Percentiles rank a stretch among this genome's conserved stretches.
These are phyloP conservation scores for Auricularia sp. DNA, from an alignment of 768 basidiomycete genomes.

Conservation along the genomic window DNA sequence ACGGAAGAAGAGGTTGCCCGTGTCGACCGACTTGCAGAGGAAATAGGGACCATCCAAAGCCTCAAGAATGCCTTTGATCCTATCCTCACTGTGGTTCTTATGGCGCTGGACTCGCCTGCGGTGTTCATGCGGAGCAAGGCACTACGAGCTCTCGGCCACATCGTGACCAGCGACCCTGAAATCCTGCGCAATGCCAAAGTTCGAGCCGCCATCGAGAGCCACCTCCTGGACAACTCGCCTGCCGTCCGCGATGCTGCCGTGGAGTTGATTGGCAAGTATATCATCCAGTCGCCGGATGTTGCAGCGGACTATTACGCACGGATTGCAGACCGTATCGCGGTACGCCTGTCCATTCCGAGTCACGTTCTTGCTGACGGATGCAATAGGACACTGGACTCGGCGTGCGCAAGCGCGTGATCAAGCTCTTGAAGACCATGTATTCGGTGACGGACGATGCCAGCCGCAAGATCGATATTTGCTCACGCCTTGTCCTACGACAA, in stretches of 20 bases:
- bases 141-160: constrained; percentile 76
- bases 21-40: constrained; percentile 61
- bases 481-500: constrained; percentile 72
- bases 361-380: neutral
- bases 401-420: constrained; percentile 93
- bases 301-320: constrained; percentile 81
- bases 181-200: constrained; percentile 73
- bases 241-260: constrained; percentile 95
- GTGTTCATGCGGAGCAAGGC: constrained; percentile 96
- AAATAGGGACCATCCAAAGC: constrained; percentile 66
- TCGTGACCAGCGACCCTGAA: constrained; percentile 80
- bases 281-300: constrained; percentile 82
- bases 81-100: constrained; percentile 68
- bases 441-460: constrained; percentile 45
- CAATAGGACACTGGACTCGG: constrained; percentile 83
- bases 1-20: constrained; percentile 62
- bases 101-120: constrained; percentile 71
- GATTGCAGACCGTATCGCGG: constrained; percentile 85
- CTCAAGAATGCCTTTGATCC: constrained; percentile 76
- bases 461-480: constrained; percentile 70
- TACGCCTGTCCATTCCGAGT: constrained; percentile 28
- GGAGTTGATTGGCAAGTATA: constrained; percentile 95
- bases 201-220: constrained; percentile 76
- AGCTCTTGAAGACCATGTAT: constrained; percentile 81
- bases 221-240: constrained; percentile 84